phyloP scores from a whole-genome alignment of 495 filamentous ascomycete species.

The Jackrogersella multiformis region DNA sequence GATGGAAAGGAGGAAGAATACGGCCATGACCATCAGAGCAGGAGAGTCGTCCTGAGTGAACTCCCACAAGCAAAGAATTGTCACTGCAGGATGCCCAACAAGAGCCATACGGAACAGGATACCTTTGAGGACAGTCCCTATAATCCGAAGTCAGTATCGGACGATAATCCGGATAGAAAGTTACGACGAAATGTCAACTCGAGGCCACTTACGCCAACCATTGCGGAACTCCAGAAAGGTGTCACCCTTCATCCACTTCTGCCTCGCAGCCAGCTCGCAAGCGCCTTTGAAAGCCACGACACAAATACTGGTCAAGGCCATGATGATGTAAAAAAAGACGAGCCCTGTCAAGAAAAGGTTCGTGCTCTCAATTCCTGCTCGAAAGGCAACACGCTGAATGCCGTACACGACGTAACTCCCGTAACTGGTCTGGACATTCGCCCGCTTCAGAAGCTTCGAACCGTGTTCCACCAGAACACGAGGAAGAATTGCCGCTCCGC shows the following conservation, averaged over 20 bases:
- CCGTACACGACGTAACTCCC: constrained; percentile 78
- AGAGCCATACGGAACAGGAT: constrained; percentile 92
- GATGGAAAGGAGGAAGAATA: constrained; percentile 88
- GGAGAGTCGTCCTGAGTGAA: constrained; percentile 85
- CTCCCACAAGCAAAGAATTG: constrained; percentile 93
- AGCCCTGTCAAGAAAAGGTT: constrained; percentile 96
- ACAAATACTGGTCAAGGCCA: constrained; percentile 71
- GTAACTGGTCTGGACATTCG: constrained; percentile 55
- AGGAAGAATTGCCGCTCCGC: constrained; percentile 60
- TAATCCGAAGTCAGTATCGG: constrained; percentile 4
- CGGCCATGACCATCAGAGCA: constrained; percentile 84
- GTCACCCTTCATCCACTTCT: constrained; percentile 81
- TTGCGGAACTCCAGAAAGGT: constrained; percentile 94
- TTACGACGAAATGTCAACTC: too few relatives aligned
- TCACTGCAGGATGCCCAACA: constrained; percentile 93
- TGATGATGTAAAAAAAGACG: constrained; percentile 88
- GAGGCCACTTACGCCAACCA: constrained; percentile 67
- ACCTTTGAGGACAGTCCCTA: constrained; percentile 78
- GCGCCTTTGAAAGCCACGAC: constrained; percentile 82
- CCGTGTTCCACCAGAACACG: constrained; percentile 59
- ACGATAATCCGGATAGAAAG: not conserved
- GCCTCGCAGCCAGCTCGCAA: constrained; percentile 74
- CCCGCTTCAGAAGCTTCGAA: constrained; percentile 53
- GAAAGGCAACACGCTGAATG: constrained; percentile 90
- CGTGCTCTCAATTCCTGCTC: constrained; percentile 83